These are phyloP conservation scores for Haematococcus lacustris DNA, from an alignment of 139 green algal species.

Conservation along the genomic window DNA sequence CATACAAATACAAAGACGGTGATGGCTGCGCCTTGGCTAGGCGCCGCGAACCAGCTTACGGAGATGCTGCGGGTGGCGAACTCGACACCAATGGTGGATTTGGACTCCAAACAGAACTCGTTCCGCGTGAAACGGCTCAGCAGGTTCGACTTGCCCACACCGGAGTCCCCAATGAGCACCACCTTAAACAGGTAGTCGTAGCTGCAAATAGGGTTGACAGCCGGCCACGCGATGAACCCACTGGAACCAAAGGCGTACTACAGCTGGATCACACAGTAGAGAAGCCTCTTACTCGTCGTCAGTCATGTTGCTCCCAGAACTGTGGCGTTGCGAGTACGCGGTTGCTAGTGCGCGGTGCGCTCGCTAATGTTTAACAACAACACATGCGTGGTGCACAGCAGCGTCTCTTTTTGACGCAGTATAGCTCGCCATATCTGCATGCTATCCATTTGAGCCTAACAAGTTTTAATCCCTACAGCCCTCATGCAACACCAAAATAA, in stretches of 20 bases:
- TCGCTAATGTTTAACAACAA: no score
- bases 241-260: not conserved
- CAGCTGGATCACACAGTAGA: not conserved
- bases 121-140: constrained; percentile 96
- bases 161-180: constrained; percentile 97
- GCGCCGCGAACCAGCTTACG: constrained; percentile 36
- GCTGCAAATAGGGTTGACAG: constrained; percentile 47
- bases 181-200: constrained; percentile 99
- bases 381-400: no score
- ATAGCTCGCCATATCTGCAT: no score
- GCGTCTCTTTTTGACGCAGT: no score
- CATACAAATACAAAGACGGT: no score
- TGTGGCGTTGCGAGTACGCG: no score
- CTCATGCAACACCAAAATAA: no score
- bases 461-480: no score
- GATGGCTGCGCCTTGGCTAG: no score
- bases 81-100: constrained; percentile 99
- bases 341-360: no score
- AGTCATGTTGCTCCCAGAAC: no score
- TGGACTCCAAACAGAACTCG: constrained; percentile 98
- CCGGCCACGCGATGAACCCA: not conserved
- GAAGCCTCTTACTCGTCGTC: not conserved
- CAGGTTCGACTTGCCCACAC: constrained; percentile 98
- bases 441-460: no score
- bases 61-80: constrained; percentile 98